A percentile compares a stretch with the other conserved stretches of the same genome.
Evolutionary conservation across 352 stramenopile species (phyloP).

Genomic region (Pythium aristosporum): DNA sequence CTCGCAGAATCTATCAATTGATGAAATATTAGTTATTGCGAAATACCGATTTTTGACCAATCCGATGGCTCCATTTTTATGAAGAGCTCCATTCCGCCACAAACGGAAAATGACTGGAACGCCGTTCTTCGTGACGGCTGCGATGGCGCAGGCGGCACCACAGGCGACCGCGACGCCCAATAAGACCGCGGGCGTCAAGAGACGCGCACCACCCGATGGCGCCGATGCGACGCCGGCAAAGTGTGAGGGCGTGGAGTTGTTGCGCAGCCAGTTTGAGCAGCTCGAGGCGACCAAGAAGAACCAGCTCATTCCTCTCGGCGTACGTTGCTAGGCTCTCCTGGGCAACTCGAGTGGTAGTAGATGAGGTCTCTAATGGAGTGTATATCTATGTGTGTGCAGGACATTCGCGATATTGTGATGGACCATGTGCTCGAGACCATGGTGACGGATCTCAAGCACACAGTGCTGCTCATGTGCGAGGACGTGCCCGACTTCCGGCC

Average conservation of each 20-base stretch:
- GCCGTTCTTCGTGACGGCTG: constrained; percentile 43
- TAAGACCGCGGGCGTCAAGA: constrained; percentile 29
- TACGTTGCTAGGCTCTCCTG: constrained; percentile 25
- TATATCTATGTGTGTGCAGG: constrained; percentile 24
- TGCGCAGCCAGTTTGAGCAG: constrained; percentile 41
- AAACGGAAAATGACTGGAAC: constrained; percentile 51
- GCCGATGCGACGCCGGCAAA: constrained; percentile 14
- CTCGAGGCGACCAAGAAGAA: constrained; percentile 36
- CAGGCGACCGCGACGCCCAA: background rate
- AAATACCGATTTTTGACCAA: constrained; percentile 19
- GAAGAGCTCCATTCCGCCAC: background rate
- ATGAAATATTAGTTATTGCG: constrained; percentile 1
- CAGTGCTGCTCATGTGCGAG: constrained; percentile 70
- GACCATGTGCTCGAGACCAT: constrained; percentile 59
- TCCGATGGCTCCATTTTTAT: background rate
- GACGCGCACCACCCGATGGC: constrained; percentile 8
- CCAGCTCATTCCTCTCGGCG: constrained; percentile 43
- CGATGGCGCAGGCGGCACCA: constrained; percentile 21
- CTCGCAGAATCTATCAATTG: background rate
- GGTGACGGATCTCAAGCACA: constrained; percentile 61
- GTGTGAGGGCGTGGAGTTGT: constrained; percentile 18
- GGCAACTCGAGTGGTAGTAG: background rate
- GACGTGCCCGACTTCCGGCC: constrained; percentile 53
- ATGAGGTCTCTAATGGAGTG: too few relatives aligned
- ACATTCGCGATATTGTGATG: constrained; percentile 65